Evolutionary conservation across 495 filamentous ascomycete species (phyloP), one percentile per base, ranked within the genome.

Genomic region (Hyaloscypha hepaticicola): DNA sequence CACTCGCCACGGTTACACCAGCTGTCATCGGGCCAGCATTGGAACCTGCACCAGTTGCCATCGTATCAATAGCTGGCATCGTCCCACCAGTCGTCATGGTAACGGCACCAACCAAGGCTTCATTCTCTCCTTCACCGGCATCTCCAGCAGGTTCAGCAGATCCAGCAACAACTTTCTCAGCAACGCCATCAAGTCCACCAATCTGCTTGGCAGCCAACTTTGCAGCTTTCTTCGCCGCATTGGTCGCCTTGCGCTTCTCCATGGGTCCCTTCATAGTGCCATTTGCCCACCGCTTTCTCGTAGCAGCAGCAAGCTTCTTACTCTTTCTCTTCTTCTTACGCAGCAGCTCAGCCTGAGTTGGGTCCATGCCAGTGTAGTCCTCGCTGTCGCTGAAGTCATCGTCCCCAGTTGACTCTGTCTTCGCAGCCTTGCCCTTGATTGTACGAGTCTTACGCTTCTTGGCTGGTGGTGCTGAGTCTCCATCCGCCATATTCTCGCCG

Each of bases 201-300:
- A n/a, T n/a, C 9, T 14, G 9, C 38, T 45, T 45, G 24, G 21
- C 21, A 45, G 33, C 29, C 34, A 38, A 50, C 7, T 58, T 52
- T 12, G 62, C 34, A 55, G 63, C 63, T 26, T 62, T 63, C 65
- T 66, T 66, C 3, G 25, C 19, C 4, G 50, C 49, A 27, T 52
- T 52, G 45, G 64, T 67, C 19, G 29, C 60, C 49, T 27, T 45
- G 29, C 59, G 58, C 24, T 65, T 67, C 29, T 63, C 53, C 60
- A 65, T 65, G 2, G 59, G 57, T 21, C n/a, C 45, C n/a, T 48
- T 24, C 65, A 67, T 67, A 11, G 24, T 51, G 12, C 65, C 65
- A 12, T 8, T 45, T 16, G 33, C 60, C 65, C 65, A 67, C 41
- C 65, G 48, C n/a, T 22, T 33, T 22, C 59, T 65, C 27, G 31